phyloP scores from a whole-genome alignment of 2,329 filamentous ascomycete genomes.

The Pseudogymnoascus sp. region DNA sequence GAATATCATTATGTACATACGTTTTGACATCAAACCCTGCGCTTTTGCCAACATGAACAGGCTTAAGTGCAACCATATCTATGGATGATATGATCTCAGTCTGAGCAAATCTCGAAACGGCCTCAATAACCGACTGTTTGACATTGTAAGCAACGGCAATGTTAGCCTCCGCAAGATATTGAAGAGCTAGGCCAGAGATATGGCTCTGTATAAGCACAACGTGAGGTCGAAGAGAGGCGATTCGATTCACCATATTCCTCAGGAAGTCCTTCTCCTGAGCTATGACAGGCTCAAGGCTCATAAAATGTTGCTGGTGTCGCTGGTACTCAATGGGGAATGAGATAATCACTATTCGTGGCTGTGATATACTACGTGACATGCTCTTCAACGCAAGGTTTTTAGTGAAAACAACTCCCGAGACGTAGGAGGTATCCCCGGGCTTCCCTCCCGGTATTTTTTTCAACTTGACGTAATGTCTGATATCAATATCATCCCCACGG shows the following conservation, averaged over 20 bases:
- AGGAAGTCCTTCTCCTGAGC: slow-evolving; percentile 93
- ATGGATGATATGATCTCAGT: slow-evolving; percentile 90
- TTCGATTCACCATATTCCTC: slow-evolving; percentile 82
- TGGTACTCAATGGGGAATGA: slow-evolving; percentile 96
- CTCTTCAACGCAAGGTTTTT: slow-evolving; percentile 95
- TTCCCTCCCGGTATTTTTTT: slow-evolving; percentile 91
- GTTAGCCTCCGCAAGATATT: slow-evolving; percentile 77
- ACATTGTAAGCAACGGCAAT: slow-evolving; percentile 96
- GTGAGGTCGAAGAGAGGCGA: slow-evolving; percentile 75
- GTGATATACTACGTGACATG: slow-evolving; percentile 79
- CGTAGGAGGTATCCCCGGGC: slow-evolving; percentile 88
- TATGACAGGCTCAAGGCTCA: slow-evolving; percentile 95
- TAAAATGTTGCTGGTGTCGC: slow-evolving; percentile 85
- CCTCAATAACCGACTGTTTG: slow-evolving; percentile 89
- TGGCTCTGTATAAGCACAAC: slow-evolving; percentile 87
- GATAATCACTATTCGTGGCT: slow-evolving; percentile 83
- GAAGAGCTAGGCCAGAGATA: slow-evolving; percentile 81
- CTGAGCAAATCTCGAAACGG: slow-evolving; percentile 84
- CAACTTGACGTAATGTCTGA: slow-evolving; percentile 92
- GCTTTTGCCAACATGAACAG: slow-evolving; percentile 68
- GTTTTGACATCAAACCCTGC: slow-evolving; percentile 92
- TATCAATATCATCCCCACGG: slow-evolving; percentile 88
- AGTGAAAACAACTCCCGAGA: slow-evolving; percentile 92
- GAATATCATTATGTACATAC: slow-evolving; percentile 69
- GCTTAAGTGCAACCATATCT: slow-evolving; percentile 75